Evolutionary conservation across 345 rosid species (phyloP), one percentile per base, ranked within the genome.

Genomic region (Sonneratia caseolaris): DNA sequence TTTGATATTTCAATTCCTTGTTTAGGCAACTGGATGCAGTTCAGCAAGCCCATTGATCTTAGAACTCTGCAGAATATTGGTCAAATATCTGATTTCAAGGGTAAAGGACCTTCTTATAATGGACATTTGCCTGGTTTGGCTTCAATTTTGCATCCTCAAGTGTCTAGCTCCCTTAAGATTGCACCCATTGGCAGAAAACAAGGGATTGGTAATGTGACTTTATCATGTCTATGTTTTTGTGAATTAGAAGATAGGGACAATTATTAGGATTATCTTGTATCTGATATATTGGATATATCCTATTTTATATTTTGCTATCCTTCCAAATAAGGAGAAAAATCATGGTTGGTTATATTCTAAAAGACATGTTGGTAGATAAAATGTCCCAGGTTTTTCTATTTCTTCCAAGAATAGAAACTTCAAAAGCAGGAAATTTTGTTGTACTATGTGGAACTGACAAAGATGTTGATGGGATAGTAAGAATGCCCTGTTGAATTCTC

Each of bases 171-270:
- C 55, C 82, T 80, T 40, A 88, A 87, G 73, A 78, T 88, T 76
- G 89, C 97, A 24, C 87, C 96, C 15, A 86, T 91, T 68, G 91
- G 86, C 56, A 89, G 84, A 82, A 92, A 89, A 65, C 97, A 85
- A 76, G 88, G 89, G 69, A 78, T 84, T 81, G 71, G 76, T 68
- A 82, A 80, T 71, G 81, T 76, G 72, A 81, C 38, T 35, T 21
- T 32, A 27, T 62, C 22, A 13, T 59, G 64, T 59, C 64, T 59
- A 59, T 62, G 5, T 27, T 62, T 62, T 36, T 35, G 1, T 12
- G 27, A 12, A 27, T 35, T 12, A 11, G 1, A 27, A 35, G 5
- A 35, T 10, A 9, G 38, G n/a, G 18, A 61, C 18, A 32, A 27
- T 27, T 61, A 61, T 32, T 24, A 8, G 4, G 35, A 32, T 61